Evolutionary conservation across 139 green algal genomes (phyloP).

Genomic region (Chlamydomonas schloesseri): DNA sequence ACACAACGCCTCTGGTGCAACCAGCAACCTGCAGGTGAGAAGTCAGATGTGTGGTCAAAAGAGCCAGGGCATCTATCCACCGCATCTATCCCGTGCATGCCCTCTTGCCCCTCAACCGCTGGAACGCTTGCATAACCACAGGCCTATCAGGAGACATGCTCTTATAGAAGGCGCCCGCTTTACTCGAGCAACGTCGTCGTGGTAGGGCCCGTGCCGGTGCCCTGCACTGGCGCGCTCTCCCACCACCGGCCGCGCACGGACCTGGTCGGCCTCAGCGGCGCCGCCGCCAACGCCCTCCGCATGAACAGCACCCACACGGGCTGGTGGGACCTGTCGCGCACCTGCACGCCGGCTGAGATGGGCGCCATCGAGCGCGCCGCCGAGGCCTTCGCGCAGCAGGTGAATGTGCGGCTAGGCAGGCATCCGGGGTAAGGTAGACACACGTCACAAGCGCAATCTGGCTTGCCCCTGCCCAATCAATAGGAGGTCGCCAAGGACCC

Average conservation of each 20-base stretch:
- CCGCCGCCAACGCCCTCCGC: no score
- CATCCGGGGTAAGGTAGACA: no score
- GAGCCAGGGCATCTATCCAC: neutral
- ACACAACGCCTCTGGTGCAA: no score
- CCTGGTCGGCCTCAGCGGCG: no score
- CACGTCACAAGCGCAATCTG: no score
- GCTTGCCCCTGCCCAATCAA: no score
- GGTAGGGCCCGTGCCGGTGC: neutral
- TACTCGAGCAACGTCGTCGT: neutral
- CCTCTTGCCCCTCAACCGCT: neutral
- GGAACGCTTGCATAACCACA: no score
- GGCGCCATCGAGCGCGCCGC: neutral
- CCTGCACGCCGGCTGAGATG: neutral
- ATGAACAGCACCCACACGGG: neutral
- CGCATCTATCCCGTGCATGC: neutral
- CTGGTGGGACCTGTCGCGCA: neutral
- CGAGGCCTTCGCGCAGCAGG: neutral
- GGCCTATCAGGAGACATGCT: constrained; percentile 17
- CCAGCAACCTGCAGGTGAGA: no score
- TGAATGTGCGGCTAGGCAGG: neutral
- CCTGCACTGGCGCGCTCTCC: neutral
- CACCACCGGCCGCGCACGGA: no score
- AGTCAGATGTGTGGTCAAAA: no score
- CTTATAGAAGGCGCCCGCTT: neutral
- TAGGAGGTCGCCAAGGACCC: neutral